Conservation (phyloP, 768 basidiomycete genomes). For the Auricularia sp. region DNA sequence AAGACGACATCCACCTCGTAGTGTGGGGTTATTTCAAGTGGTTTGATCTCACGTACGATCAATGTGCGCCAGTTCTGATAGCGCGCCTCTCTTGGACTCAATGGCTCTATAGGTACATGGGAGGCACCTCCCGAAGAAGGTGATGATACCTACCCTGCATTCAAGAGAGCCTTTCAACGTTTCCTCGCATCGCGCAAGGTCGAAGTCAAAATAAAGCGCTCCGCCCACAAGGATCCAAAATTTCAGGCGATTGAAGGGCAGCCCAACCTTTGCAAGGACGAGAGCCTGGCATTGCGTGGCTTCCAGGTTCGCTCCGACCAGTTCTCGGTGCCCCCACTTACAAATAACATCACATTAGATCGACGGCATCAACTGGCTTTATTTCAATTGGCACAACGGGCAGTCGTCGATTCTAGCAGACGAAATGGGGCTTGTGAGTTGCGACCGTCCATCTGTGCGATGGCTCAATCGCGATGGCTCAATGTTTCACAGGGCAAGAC, state of each 20-base stretch:
- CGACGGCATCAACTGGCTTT: slow-evolving; percentile 77
- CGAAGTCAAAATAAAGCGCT: slow-evolving; percentile 38
- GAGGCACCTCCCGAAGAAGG: slow-evolving; percentile 68
- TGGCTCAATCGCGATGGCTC: slow-evolving; percentile 3
- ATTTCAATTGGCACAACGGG: slow-evolving; percentile 77
- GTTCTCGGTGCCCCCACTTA: not conserved
- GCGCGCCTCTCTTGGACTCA: slow-evolving; percentile 1
- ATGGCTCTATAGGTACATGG: slow-evolving; percentile 60
- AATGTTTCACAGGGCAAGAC: slow-evolving; percentile 60
- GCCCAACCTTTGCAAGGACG: slow-evolving; percentile 57
- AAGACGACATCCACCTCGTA: slow-evolving; percentile 48
- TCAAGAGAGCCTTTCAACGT: slow-evolving; percentile 51
- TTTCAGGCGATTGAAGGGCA: slow-evolving; percentile 18
- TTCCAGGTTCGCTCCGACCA: slow-evolving; percentile 55
- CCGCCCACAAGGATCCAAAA: not conserved
- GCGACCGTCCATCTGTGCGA: not conserved
- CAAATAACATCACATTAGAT: slow-evolving; percentile 29
- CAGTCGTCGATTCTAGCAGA: slow-evolving; percentile 89
- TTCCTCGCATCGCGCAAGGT: slow-evolving; percentile 57
- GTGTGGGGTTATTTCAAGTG: slow-evolving; percentile 87
- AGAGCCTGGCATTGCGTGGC: slow-evolving; percentile 62
- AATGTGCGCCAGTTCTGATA: slow-evolving; percentile 40
- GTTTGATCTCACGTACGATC: slow-evolving; percentile 87
- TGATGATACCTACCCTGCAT: slow-evolving; percentile 52
- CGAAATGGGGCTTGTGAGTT: slow-evolving; percentile 84